Evolutionary conservation across 176 grass and related monocot species (phyloP).

Genomic region (Chrysopogon serrulatus): DNA sequence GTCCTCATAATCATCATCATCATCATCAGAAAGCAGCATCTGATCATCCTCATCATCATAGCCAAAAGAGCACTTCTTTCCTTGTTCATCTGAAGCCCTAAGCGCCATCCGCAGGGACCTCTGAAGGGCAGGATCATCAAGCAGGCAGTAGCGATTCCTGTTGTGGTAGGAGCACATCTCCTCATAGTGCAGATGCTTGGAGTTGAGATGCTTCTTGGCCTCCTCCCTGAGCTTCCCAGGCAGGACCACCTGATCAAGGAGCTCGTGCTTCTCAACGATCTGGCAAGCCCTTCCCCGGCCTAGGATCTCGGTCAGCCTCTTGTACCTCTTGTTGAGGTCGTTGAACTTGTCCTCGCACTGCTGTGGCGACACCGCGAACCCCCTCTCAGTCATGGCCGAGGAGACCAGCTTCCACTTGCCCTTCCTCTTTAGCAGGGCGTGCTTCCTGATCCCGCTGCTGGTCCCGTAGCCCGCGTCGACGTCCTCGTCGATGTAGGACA

Average conservation of each 20-base stretch:
- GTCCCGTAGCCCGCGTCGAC: background rate
- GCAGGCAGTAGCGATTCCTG: constrained; percentile 47
- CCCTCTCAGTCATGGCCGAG: constrained; percentile 37
- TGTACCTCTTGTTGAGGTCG: constrained; percentile 84
- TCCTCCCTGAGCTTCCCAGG: constrained; percentile 58
- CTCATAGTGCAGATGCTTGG: constrained; percentile 73
- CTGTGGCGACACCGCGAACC: constrained; percentile 51
- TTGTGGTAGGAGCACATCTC: constrained; percentile 94
- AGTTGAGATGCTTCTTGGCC: constrained; percentile 58
- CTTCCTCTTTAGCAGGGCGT: constrained; percentile 57
- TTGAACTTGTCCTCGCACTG: constrained; percentile 91
- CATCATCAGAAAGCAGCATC: constrained; percentile 27
- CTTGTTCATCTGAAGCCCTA: constrained; percentile 35
- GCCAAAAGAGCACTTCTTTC: constrained; percentile 25
- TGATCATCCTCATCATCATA: constrained; percentile 46
- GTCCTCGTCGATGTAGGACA: constrained; percentile 71
- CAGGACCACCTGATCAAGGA: constrained; percentile 41
- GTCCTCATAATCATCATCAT: constrained; percentile 42
- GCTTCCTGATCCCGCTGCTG: constrained; percentile 27
- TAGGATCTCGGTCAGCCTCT: constrained; percentile 77
- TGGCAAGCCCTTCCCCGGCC: constrained; percentile 60
- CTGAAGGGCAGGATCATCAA: constrained; percentile 49
- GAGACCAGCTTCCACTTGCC: constrained; percentile 76
- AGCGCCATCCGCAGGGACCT: constrained; percentile 45
- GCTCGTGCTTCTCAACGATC: constrained; percentile 49